Evolutionary conservation across 257 asterid species (phyloP), one percentile per base, ranked within the genome.

Genomic region (Gentiana straminea): DNA sequence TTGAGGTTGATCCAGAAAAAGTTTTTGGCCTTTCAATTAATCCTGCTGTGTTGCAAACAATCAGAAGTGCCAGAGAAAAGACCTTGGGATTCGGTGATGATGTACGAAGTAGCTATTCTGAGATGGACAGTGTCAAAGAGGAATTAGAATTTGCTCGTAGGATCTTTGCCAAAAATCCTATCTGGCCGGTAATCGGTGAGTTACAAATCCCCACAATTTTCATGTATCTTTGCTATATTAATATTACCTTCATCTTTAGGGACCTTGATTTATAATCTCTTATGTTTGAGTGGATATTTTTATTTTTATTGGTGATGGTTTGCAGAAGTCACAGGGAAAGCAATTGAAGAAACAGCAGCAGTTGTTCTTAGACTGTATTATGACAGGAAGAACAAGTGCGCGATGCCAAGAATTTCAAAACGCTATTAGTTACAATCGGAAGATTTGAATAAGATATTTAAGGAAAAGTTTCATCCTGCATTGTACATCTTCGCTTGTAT

Each of bases 181-280:
- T 68, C 32, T 91, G 98, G 98, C 98, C 96, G 2, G 98, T 91
- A n/a, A 84, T 86, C 34, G 98, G 98, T 90, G 70, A 77, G 89
- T 71, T 12, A 10, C 2, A 32, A 33, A 6, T 45, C 4, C 13
- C 12, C 9, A 41, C 7, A 10, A 41, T 3, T 41, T 41, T 1
- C 10, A 10, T 41, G 9, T 41, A 41, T 41, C 24, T 13, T 44
- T 24, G 37, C 24, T 44, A 51, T 47, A 34, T 62, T 15, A 33
- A 12, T 52, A n/a, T 15, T n/a, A 13, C 49, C 36, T 59, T 11
- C 13, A 48, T 7, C 48, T 33, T 48, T 35, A 7, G 47, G 35
- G 24, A 0, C 24, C 24, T 24, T 24, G 24, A 33, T 52, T 2
- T 52, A 33, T 38, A 36, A 8, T 59, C 8, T 13, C 12, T 15